Evolutionary conservation across 2,329 filamentous ascomycete species (phyloP).

Genomic region (Cylindrodendrum hubeiense): DNA sequence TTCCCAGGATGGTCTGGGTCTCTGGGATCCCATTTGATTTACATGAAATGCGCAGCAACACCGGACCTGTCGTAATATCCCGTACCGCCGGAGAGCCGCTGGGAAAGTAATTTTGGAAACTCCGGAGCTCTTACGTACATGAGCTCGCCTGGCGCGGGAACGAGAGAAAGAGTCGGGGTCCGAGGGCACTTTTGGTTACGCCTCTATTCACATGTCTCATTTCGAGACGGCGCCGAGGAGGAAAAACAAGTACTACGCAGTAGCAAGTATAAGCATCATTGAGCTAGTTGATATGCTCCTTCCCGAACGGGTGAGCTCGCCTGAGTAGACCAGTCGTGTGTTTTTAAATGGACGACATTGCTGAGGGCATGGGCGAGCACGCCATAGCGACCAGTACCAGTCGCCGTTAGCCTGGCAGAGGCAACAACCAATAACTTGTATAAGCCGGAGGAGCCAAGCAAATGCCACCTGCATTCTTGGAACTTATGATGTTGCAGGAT

Average conservation of each 20-base stretch:
- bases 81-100: not conserved
- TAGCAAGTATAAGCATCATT: not conserved
- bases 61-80: no score
- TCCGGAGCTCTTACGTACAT: not conserved
- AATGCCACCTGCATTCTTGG: conserved; percentile 12
- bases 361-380: conserved; percentile 9
- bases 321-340: not conserved
- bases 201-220: not conserved
- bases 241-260: not conserved
- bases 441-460: not conserved
- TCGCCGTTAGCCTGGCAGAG: conserved; percentile 18
- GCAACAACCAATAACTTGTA: conserved; percentile 10
- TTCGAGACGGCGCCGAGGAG: conserved; percentile 2
- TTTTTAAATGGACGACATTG: conserved; percentile 8
- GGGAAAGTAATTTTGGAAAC: not conserved
- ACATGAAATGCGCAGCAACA: not conserved
- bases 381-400: conserved; percentile 24
- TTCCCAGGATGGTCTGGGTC: not conserved
- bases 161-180: not conserved
- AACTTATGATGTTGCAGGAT: conserved; percentile 2
- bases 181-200: not conserved
- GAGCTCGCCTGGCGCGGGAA: not conserved
- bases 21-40: not conserved
- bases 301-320: conserved; percentile 15
- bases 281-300: conserved; percentile 7